These are phyloP conservation scores for Pseudomonodictys pantanalensis DNA, from an alignment of 495 filamentous ascomycete genomes.

Conservation along the genomic window DNA sequence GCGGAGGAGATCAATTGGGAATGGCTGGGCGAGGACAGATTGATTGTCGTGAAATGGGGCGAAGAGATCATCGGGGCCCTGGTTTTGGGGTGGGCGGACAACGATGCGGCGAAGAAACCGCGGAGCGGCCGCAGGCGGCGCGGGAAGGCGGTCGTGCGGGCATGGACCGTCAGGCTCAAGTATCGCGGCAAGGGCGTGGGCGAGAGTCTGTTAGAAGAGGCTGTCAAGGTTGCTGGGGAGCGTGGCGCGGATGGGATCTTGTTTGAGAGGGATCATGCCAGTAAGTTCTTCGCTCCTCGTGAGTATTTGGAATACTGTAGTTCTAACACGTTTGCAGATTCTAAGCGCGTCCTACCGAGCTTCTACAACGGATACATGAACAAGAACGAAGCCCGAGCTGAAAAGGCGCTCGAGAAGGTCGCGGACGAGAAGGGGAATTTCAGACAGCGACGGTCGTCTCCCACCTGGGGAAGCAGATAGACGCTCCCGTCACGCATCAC, in stretches of 20 bases:
- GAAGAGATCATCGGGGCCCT: constrained; percentile 56
- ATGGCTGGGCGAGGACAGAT: constrained; percentile 48
- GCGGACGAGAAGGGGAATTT: constrained; percentile 35
- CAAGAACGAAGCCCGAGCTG: constrained; percentile 53
- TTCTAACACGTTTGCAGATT: constrained; percentile 43
- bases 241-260: constrained; percentile 58
- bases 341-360: constrained; percentile 56
- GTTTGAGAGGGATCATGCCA: constrained; percentile 67
- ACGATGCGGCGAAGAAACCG: constrained; percentile 45
- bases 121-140: constrained; percentile 34
- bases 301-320: background rate
- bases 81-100: constrained; percentile 48
- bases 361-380: constrained; percentile 60
- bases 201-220: constrained; percentile 62
- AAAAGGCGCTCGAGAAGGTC: constrained; percentile 49
- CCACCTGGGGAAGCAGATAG: constrained; percentile 26
- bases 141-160: constrained; percentile 55
- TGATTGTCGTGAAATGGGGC: constrained; percentile 56
- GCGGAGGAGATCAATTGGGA: constrained; percentile 55
- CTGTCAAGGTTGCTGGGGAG: constrained; percentile 56
- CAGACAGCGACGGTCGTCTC: constrained; percentile 25
- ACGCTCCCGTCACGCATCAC: background rate
- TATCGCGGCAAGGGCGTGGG: constrained; percentile 71
- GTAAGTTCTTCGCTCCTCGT: constrained; percentile 35
- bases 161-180: constrained; percentile 67